Evolutionary conservation across 768 basidiomycete species (phyloP).

Genomic region (Xerocomellus amylosporus): DNA sequence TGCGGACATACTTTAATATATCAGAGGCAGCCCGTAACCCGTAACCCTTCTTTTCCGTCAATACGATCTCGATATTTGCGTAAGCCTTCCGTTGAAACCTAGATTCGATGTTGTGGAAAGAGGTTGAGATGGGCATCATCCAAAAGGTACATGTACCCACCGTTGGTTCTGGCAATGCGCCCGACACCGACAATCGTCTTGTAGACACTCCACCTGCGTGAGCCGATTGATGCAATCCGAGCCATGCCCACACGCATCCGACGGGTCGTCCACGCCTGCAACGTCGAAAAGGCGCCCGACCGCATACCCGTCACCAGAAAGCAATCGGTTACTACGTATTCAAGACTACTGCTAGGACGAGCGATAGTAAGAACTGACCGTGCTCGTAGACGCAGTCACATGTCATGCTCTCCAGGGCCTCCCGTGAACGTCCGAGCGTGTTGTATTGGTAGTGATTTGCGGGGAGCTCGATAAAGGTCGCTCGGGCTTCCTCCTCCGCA

Average conservation of each 20-base stretch:
- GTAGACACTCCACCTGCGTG: conserved; percentile 95
- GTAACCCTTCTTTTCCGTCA: conserved; percentile 94
- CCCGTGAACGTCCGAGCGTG: conserved; percentile 81
- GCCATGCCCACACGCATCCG: conserved; percentile 75
- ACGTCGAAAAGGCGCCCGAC: conserved; percentile 24
- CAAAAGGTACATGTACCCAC: conserved; percentile 40
- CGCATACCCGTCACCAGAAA: conserved; percentile 10
- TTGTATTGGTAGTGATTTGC: conserved; percentile 87
- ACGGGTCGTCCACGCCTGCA: conserved; percentile 57
- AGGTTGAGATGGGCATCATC: background rate
- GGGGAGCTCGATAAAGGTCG: conserved; percentile 68
- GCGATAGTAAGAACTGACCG: conserved; percentile 53
- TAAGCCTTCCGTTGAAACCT: conserved; percentile 90
- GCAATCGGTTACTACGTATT: conserved; percentile 30
- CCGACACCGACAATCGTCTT: conserved; percentile 83
- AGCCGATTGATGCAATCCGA: conserved; percentile 97
- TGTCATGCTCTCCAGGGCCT: conserved; percentile 88
- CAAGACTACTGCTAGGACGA: conserved; percentile 21
- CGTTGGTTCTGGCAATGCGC: conserved; percentile 88
- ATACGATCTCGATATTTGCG: conserved; percentile 82
- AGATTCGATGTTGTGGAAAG: conserved; percentile 4
- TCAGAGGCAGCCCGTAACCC: conserved; percentile 78
- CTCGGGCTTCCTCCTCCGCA: conserved; percentile 70
- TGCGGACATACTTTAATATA: conserved; percentile 56
- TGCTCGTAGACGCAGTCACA: conserved; percentile 89